These are phyloP conservation scores for Aureobasidium sp. DNA, from an alignment of 2,329 filamentous ascomycete species.

Conservation along the genomic window DNA sequence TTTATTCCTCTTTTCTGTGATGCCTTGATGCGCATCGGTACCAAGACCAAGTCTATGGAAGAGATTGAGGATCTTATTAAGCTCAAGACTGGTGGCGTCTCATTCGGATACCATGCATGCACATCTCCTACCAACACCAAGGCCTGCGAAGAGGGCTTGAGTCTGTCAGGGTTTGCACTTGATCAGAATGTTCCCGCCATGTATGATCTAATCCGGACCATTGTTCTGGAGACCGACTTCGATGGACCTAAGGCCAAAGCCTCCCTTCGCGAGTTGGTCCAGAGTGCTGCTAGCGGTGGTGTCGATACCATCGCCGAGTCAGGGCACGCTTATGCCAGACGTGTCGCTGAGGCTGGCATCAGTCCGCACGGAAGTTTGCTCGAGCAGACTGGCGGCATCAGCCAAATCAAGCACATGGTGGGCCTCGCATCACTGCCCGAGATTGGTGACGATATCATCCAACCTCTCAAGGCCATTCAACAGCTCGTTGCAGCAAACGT, in stretches of 20 bases:
- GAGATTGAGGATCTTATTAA: conserved; percentile 94
- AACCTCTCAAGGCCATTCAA: conserved; percentile 80
- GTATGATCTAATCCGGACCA: conserved; percentile 72
- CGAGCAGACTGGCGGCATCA: conserved; percentile 83
- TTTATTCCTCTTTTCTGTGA: conserved; percentile 87
- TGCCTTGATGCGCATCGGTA: conserved; percentile 86
- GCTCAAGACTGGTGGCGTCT: conserved; percentile 86
- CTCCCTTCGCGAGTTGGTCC: conserved; percentile 77
- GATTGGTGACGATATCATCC: conserved; percentile 39
- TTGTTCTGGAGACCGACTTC: conserved; percentile 85
- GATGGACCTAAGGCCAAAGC: conserved; percentile 70
- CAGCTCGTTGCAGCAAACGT: conserved; percentile 59
- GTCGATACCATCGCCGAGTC: conserved; percentile 87
- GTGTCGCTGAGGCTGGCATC: conserved; percentile 72
- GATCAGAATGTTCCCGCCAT: conserved; percentile 86
- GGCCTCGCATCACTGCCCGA: conserved; percentile 68
- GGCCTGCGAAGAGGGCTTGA: conserved; percentile 68
- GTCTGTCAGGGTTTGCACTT: conserved; percentile 76
- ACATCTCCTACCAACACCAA: conserved; percentile 65
- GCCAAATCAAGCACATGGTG: conserved; percentile 78
- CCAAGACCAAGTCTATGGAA: conserved; percentile 80
- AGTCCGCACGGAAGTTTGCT: conserved; percentile 61
- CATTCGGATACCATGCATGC: conserved; percentile 73
- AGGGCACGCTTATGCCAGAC: conserved; percentile 78
- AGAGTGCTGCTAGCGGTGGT: conserved; percentile 78